A percentile compares a stretch with the other conserved stretches of the same genome.
Conservation (phyloP, 352 stramenopile genomes). For the Phytopythium helicoides region DNA sequence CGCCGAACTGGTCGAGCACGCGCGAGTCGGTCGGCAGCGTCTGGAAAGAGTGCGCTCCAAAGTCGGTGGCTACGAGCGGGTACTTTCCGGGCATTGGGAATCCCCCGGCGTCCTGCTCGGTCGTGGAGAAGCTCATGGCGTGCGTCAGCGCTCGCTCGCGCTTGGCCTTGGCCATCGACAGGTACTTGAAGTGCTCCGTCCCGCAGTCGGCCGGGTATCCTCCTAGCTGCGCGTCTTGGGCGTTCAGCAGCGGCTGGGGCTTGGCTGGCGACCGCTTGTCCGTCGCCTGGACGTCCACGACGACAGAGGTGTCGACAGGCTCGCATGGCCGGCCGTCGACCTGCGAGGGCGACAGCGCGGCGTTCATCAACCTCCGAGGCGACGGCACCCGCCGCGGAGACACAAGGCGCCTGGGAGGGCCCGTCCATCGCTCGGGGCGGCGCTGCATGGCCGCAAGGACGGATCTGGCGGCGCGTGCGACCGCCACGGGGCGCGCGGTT, state of each 20-base stretch:
- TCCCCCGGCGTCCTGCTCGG: conserved; percentile 46
- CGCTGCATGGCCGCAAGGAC: background rate
- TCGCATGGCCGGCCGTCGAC: background rate
- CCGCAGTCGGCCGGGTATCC: conserved; percentile 78
- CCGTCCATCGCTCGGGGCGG: conserved; percentile 1
- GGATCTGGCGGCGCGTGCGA: too few species aligned
- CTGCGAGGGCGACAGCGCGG: background rate
- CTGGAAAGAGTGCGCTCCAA: conserved; percentile 80
- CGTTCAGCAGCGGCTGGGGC: conserved; percentile 25
- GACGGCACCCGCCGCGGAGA: background rate
- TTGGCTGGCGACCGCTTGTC: background rate
- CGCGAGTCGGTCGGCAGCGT: conserved; percentile 66
- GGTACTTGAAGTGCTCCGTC: conserved; percentile 68
- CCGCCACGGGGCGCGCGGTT: background rate
- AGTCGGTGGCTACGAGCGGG: conserved; percentile 55
- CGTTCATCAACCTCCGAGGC: background rate
- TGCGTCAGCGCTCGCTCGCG: conserved; percentile 70
- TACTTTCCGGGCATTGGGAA: conserved; percentile 57
- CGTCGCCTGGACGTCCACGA: background rate
- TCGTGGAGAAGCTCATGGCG: conserved; percentile 71
- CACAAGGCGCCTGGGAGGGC: conserved; percentile 3
- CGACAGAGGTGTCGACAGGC: background rate
- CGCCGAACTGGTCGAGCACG: conserved; percentile 73
- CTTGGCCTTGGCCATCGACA: conserved; percentile 74
- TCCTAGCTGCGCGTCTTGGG: conserved; percentile 58